phyloP scores from a whole-genome alignment of 768 basidiomycete species.

The Tricholomella constricta region DNA sequence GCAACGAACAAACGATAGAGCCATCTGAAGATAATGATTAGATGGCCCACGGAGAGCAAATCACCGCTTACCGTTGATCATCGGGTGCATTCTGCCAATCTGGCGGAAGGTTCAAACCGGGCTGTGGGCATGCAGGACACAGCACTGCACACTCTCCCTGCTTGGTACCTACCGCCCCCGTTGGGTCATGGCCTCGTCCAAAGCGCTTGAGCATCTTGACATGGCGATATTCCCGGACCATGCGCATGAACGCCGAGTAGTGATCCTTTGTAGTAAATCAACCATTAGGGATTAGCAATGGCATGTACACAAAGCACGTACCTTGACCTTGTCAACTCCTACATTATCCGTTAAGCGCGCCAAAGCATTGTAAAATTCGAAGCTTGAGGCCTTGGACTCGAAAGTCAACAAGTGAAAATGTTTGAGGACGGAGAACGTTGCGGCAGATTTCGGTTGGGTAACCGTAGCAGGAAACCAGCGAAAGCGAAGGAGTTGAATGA shows the following conservation, averaged over 20 bases:
- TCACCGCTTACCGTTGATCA: conserved; percentile 15
- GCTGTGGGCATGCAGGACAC: conserved; percentile 38
- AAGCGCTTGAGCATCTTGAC: conserved; percentile 27
- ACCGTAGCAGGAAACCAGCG: conserved; percentile 26
- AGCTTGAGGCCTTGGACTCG: conserved; percentile 26
- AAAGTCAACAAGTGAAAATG: conserved; percentile 28
- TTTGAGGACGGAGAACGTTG: conserved; percentile 27
- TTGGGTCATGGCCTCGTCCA: too few species aligned
- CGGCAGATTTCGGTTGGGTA: conserved; percentile 23
- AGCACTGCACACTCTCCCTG: conserved; percentile 28
- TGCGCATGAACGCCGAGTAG: conserved; percentile 21
- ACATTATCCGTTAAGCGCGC: conserved; percentile 25
- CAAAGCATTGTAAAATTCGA: conserved; percentile 28
- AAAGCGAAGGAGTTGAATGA: conserved; percentile 32
- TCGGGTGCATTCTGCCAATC: conserved; percentile 21
- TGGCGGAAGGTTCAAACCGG: conserved; percentile 27
- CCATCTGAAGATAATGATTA: not conserved
- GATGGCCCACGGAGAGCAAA: not conserved
- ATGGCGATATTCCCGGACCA: conserved; percentile 24
- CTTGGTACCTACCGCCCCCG: conserved; percentile 25
- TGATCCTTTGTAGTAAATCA: conserved; percentile 12
- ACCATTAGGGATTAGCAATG: not conserved
- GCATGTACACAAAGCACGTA: too few species aligned
- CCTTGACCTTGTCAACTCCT: conserved; percentile 15
- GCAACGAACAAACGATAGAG: conserved; percentile 15